Evolutionary conservation across 2,329 filamentous ascomycete species (phyloP).

Genomic region (Colletotrichum sp.): DNA sequence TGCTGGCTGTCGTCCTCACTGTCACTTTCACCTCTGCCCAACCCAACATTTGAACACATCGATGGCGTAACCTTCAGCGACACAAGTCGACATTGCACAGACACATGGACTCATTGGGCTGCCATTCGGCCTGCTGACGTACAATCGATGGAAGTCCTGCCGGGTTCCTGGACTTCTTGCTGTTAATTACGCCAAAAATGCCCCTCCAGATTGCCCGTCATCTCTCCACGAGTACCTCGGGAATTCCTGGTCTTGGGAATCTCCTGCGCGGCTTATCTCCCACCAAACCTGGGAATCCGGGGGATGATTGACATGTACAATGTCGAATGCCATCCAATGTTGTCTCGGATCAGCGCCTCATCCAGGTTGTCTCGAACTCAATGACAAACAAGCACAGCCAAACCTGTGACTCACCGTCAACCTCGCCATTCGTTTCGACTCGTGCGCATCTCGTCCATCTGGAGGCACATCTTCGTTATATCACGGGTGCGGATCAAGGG

Average conservation of each 20-base stretch:
- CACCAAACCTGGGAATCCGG: not conserved
- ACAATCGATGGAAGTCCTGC: not conserved
- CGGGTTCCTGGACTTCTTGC: not conserved
- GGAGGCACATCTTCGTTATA: not conserved
- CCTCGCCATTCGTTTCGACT: not conserved
- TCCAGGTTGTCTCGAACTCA: not conserved
- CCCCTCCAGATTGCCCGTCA: not conserved
- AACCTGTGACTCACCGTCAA: not conserved
- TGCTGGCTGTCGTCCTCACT: not conserved
- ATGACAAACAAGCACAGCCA: not conserved
- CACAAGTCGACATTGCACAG: not conserved
- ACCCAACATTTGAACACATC: not conserved
- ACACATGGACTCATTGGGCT: not conserved
- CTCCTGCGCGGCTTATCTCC: constrained; percentile 2
- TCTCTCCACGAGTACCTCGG: not conserved
- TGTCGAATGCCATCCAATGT: constrained; percentile 6
- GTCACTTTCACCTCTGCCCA: constrained; percentile 5
- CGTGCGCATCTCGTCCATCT: not conserved
- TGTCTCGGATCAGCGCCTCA: not conserved
- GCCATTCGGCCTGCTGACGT: not conserved
- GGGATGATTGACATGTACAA: not conserved
- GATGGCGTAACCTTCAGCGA: constrained; percentile 7
- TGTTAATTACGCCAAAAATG: not conserved
- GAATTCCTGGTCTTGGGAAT: not conserved
- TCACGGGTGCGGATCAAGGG: not conserved